phyloP scores from a whole-genome alignment of 345 rosid species.

The Arabis hirsuta region DNA sequence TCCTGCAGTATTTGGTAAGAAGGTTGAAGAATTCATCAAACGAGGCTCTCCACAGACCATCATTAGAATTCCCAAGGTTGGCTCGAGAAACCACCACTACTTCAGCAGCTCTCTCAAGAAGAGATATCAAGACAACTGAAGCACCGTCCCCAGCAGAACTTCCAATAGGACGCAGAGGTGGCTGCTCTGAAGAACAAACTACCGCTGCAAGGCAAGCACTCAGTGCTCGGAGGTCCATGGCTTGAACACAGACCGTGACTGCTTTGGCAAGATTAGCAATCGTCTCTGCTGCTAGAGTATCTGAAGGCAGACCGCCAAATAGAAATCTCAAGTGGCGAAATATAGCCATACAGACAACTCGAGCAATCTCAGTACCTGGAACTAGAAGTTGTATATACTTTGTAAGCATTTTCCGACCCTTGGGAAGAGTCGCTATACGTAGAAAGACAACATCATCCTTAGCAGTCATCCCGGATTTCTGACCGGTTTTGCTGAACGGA shows the following conservation, averaged over 20 bases:
- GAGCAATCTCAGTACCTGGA: conserved; percentile 88
- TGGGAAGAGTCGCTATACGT: conserved; percentile 80
- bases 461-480: conserved; percentile 54
- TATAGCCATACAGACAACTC: conserved; percentile 90
- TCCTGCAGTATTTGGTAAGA: conserved; percentile 90
- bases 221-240: conserved; percentile 91
- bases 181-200: conserved; percentile 96
- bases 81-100: conserved; percentile 54
- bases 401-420: conserved; percentile 79
- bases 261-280: conserved; percentile 65
- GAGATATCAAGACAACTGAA: conserved; percentile 67
- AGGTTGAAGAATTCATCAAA: conserved; percentile 92
- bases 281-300: conserved; percentile 69
- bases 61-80: conserved; percentile 56
- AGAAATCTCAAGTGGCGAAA: conserved; percentile 93
- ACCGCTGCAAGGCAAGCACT: conserved; percentile 98
- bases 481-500: conserved; percentile 77
- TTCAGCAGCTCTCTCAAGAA: conserved; percentile 89
- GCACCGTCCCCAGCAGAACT: conserved; percentile 93
- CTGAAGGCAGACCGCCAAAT: conserved; percentile 84
- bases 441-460: conserved; percentile 87
- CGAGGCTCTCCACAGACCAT: conserved; percentile 91
- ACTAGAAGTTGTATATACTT: conserved; percentile 79
- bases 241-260: conserved; percentile 66
- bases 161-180: conserved; percentile 93